A percentile compares a stretch with the other conserved stretches of the same genome.
These are phyloP conservation scores for Pichia nakasei DNA, from an alignment of 805 yeast species.

Conservation along the genomic window DNA sequence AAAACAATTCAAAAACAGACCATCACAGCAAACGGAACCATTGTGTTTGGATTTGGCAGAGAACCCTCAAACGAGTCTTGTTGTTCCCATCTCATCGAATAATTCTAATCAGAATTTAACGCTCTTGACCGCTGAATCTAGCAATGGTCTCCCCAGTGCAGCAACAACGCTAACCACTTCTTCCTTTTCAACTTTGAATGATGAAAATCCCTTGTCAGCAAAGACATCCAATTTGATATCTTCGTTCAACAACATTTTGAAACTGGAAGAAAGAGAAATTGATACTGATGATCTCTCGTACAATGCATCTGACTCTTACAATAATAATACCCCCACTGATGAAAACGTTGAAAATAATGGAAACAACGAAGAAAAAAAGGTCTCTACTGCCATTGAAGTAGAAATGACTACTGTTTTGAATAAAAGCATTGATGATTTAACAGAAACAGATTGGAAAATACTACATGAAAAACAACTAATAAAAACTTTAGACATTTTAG, in stretches of 20 bases:
- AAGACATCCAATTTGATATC: conserved; percentile 1
- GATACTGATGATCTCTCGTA: background rate
- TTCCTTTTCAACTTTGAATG: conserved; percentile 7
- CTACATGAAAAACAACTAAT: conserved; percentile 54
- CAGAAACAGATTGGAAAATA: conserved; percentile 67
- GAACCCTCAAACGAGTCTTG: background rate
- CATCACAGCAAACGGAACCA: background rate
- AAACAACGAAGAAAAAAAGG: background rate
- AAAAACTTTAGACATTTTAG: conserved; percentile 59
- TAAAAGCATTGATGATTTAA: conserved; percentile 19
- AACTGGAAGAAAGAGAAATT: conserved; percentile 4
- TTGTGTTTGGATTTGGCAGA: conserved; percentile 1
- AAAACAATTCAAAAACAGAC: background rate
- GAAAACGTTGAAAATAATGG: background rate
- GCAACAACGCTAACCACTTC: conserved; percentile 9
- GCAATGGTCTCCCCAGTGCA: conserved; percentile 9
- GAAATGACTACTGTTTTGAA: background rate
- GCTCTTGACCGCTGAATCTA: background rate
- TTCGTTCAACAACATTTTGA: conserved; percentile 3
- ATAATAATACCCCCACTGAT: conserved; percentile 3
- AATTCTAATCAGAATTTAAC: background rate
- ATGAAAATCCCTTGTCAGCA: background rate
- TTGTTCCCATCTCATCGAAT: background rate
- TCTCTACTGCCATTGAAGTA: background rate
- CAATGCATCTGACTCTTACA: background rate